phyloP scores from a whole-genome alignment of 345 rosid genomes.

The Linum trigynum region DNA sequence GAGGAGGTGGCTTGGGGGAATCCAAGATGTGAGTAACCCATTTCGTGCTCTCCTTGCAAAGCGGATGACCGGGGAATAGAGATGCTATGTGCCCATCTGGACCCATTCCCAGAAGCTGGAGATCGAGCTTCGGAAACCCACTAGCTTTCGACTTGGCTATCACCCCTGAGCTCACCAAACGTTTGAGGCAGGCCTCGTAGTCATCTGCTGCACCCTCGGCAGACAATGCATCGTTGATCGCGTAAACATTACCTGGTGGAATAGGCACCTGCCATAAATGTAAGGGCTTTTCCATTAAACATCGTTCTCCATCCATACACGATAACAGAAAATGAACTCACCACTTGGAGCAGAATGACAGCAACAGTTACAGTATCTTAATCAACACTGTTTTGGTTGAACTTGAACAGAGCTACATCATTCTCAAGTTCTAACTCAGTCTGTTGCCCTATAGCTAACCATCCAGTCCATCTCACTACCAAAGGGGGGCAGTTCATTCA shows the following conservation, averaged over 20 bases:
- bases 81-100: slow-evolving; percentile 92
- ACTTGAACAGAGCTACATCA: no score
- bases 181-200: slow-evolving; percentile 63
- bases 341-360: no score
- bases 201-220: slow-evolving; percentile 88
- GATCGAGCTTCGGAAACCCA: slow-evolving; percentile 74
- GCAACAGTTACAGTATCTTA: no score
- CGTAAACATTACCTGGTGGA: slow-evolving; percentile 51
- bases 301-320: background rate
- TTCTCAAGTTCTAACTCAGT: no score
- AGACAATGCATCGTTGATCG: slow-evolving; percentile 65
- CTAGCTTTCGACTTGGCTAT: slow-evolving; percentile 35
- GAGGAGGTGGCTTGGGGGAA: slow-evolving; percentile 82
- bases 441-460: no score
- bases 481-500: no score
- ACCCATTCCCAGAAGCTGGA: slow-evolving; percentile 84
- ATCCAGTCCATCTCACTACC: no score
- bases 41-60: slow-evolving; percentile 50
- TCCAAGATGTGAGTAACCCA: slow-evolving; percentile 69
- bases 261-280: slow-evolving; percentile 49
- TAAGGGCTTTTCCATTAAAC: background rate
- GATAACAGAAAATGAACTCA: no score
- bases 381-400: no score
- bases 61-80: slow-evolving; percentile 65
- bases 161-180: slow-evolving; percentile 32